A percentile compares a stretch with the other conserved stretches of the same genome.
phyloP scores from a whole-genome alignment of 2,329 filamentous ascomycete genomes.

The Paracamarosporium sp. region DNA sequence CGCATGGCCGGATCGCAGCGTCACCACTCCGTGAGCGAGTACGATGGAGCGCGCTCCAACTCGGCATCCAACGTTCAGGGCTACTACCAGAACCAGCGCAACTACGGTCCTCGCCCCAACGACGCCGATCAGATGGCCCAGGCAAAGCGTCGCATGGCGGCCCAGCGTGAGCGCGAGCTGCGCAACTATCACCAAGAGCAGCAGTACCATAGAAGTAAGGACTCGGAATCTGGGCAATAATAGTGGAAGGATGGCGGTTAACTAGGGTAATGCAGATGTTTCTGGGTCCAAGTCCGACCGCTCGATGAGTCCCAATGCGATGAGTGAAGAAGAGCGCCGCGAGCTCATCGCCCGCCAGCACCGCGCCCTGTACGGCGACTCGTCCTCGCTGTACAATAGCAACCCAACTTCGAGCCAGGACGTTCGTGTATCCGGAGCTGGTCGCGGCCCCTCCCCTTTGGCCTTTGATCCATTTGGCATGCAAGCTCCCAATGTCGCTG shows the following conservation, averaged over 20 bases:
- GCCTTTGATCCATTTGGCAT: conserved; percentile 74
- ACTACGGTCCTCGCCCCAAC: conserved; percentile 81
- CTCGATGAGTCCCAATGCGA: conserved; percentile 80
- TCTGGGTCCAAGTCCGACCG: conserved; percentile 83
- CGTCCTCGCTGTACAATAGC: conserved; percentile 70
- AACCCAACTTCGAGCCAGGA: conserved; percentile 72
- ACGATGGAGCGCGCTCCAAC: conserved; percentile 76
- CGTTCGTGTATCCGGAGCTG: conserved; percentile 66
- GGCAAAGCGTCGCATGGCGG: conserved; percentile 98
- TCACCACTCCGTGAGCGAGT: conserved; percentile 86
- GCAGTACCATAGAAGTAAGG: conserved; percentile 99
- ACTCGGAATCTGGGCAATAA: conserved; percentile 75
- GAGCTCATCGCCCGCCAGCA: conserved; percentile 96
- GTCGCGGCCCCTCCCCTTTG: conserved; percentile 78
- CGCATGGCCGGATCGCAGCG: conserved; percentile 73
- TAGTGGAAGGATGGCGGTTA: conserved; percentile 51
- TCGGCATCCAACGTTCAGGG: conserved; percentile 83
- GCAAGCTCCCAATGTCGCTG: conserved; percentile 57
- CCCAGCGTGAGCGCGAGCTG: conserved; percentile 97
- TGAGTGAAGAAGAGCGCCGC: conserved; percentile 95
- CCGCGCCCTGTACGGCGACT: conserved; percentile 87
- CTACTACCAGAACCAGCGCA: conserved; percentile 89
- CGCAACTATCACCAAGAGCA: conserved; percentile 99
- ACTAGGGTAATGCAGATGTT: conserved; percentile 72
- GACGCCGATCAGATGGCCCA: conserved; percentile 99